phyloP scores from a whole-genome alignment of 139 green algal species.

The Chlamydomonas eustigma region DNA sequence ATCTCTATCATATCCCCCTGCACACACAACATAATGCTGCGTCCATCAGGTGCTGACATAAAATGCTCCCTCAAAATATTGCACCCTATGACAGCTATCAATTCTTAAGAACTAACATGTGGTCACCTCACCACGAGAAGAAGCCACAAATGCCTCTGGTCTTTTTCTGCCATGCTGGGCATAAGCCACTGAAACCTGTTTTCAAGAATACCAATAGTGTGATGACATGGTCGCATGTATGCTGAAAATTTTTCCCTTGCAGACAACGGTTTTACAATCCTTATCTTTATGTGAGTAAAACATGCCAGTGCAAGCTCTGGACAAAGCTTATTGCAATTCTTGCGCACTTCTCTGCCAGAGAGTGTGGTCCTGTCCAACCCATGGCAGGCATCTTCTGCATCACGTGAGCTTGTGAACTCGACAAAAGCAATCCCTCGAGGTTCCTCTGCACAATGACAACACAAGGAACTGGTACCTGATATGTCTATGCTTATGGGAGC shows the following conservation, averaged over 20 bases:
- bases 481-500: too few species aligned
- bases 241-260: too few species aligned
- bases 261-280: too few species aligned
- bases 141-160: slow-evolving; percentile 28
- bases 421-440: slow-evolving; percentile 55
- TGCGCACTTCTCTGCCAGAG: slow-evolving; percentile 38
- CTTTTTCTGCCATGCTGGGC: slow-evolving; percentile 39
- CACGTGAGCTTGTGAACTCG: slow-evolving; percentile 46
- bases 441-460: slow-evolving; percentile 18
- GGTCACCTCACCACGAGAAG: too few species aligned
- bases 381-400: slow-evolving; percentile 50
- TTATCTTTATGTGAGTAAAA: too few species aligned
- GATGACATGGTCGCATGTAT: neutral
- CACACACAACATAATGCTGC: too few species aligned
- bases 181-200: slow-evolving; percentile 31
- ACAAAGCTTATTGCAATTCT: too few species aligned
- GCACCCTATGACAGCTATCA: too few species aligned
- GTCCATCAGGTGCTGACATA: too few species aligned
- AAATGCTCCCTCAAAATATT: too few species aligned
- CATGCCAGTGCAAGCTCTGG: too few species aligned
- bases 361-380: slow-evolving; percentile 32
- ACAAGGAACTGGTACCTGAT: neutral
- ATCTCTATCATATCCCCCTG: neutral
- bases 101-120: too few species aligned
- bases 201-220: neutral